Evolutionary conservation across 2,329 filamentous ascomycete species (phyloP), one percentile per base, ranked within the genome.

Genomic region (Gaeumannomyces sp.): DNA sequence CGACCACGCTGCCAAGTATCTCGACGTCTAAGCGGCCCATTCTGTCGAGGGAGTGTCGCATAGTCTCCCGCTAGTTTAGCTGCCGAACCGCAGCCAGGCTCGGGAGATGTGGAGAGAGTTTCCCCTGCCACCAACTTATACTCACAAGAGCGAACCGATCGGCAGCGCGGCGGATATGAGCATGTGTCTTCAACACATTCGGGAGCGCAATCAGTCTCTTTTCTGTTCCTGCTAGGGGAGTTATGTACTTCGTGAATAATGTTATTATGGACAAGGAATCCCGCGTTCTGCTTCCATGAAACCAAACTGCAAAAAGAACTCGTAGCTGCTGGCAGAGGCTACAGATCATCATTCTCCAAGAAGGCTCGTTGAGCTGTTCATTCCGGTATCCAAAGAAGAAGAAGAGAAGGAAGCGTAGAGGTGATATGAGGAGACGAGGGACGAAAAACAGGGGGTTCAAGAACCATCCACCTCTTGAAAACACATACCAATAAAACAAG

Each of bases 1-100:
- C 70, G 89, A 92, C 72, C 92, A 96, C 79, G 93, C 93, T 66
- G 94, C 93, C 69, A 97, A 95, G 82, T 89, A 92, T 74, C 79
- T 97, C 65, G 57, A 66, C 25, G 65, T 62, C 8, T 70, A 45
- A 63, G 10, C 19, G 22, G 13, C 16, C 16, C 2, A 5, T 50
- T 35, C 33, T 11, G 33, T 14, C 33, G 33, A 35, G 33, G 14
- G 11, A 4, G 33, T 13, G 33, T 11, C 3, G 11, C 31, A 33
- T 11, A 33, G 31, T 8, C 31, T 11, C 2, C 31, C 31, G 31
- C 6, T 33, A 11, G 31, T 33, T 33, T 8, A 11, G 31, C 31
- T 11, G 31, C 8, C 31, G 8, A 38, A 38, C 5, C 13, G n/a
- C n/a, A n/a, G n/a, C n/a, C n/a, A n/a, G n/a, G n/a, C 35, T 13